Evolutionary conservation across 371 early-diverging fungal species (phyloP), one percentile per base, ranked within the genome.

Genomic region (Syncephalastrum sp.): DNA sequence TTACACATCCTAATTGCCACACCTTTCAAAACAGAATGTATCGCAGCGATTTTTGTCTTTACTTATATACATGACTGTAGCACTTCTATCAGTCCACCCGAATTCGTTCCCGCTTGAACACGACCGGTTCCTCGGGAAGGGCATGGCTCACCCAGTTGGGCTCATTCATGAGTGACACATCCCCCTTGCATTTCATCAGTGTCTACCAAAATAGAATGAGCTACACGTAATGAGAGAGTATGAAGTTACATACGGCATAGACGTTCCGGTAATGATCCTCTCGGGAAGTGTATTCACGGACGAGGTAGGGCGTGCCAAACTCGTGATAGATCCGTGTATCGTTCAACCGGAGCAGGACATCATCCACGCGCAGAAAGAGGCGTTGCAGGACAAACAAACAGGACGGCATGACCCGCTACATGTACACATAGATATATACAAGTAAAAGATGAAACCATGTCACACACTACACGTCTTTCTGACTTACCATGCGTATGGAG

Each of bases 321-420:
- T 82, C 83, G 70, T 95, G 93, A 69, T 92, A 93, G 21, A 93
- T 41, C 16, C 98, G 80, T 0, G 96, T 94, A 55, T 97, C 98
- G 54, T 85, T 84, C 13, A 93, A 75, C 25, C 93, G 84, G 61
- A 95, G 90, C 49, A 94, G 65, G 2, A 97, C 98, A 59, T 90
- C 87, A 69, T 97, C 98, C n/a, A 97, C 93, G 16, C 97, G 85
- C 52, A 97, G 60, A 62, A 94, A 95, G 68, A 89, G 91, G 7
- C 98, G 82, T 56, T 85, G 82, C n/a, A 96, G 74, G 13, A 96
- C 73, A 45, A 96, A 80, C 67, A 96, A 93, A 47, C 95, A 91
- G 4, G 86, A 81, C 3, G 91, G 91, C 98, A 97, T 97, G 8
- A 96, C 95, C 24, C 98, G 82, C 90, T 85, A 51, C 24, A 42